Conservation (phyloP, 768 basidiomycete genomes). For the Aureoboletus auriporus region DNA sequence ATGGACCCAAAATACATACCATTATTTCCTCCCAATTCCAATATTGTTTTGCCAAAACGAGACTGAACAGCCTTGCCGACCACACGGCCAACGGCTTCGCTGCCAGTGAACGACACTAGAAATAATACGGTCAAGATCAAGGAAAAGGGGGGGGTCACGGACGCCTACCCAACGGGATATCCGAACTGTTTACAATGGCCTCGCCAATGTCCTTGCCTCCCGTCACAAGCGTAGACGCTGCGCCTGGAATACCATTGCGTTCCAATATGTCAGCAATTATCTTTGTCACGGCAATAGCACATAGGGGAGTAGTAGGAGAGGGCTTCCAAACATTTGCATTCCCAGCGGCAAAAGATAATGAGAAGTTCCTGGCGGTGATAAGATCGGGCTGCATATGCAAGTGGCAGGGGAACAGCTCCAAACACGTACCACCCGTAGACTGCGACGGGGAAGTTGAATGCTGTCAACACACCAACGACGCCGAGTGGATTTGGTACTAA, state of each 20-base stretch:
- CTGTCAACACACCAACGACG: constrained; percentile 71
- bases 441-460: constrained; percentile 96
- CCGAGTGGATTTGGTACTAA: constrained; percentile 89
- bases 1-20: constrained; percentile 43
- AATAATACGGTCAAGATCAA: constrained; percentile 1
- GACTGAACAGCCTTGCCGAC: constrained; percentile 88
- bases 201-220: constrained; percentile 82
- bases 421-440: constrained; percentile 78
- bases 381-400: constrained; percentile 7
- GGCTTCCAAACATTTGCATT: constrained; percentile 98
- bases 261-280: constrained; percentile 81
- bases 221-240: constrained; percentile 76
- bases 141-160: not conserved
- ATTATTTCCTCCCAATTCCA: constrained; percentile 96
- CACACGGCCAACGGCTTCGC: constrained; percentile 78
- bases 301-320: constrained; percentile 82
- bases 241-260: constrained; percentile 78
- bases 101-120: constrained; percentile 92
- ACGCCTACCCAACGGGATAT: constrained; percentile 71
- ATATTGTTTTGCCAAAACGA: constrained; percentile 84
- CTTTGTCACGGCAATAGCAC: constrained; percentile 86
- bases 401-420: constrained; percentile 1
- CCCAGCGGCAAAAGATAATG: constrained; percentile 83
- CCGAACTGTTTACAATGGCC: constrained; percentile 65
- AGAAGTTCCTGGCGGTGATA: constrained; percentile 66